Evolutionary conservation across 805 yeast genomes (phyloP).

Genomic region (Wickerhamomyces xylosicus): DNA sequence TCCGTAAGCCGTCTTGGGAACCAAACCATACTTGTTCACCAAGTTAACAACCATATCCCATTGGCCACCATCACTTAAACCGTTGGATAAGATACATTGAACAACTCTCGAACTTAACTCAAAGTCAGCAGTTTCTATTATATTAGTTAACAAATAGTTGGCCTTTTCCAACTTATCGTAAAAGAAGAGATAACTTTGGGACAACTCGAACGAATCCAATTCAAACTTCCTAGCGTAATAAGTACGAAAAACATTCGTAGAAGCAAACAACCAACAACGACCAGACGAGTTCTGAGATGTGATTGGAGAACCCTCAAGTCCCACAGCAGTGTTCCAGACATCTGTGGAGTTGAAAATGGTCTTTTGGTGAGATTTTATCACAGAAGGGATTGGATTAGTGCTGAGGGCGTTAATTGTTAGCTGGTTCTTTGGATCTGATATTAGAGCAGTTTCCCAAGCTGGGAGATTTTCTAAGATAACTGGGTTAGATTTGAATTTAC

Average conservation of each 20-base stretch:
- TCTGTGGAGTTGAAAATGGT: conserved; percentile 9
- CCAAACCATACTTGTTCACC: conserved; percentile 70
- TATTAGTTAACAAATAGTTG: conserved; percentile 64
- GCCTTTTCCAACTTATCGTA: conserved; percentile 80
- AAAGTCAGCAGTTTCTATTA: conserved; percentile 56
- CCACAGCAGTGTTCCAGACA: conserved; percentile 20
- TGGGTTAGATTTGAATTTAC: conserved; percentile 15
- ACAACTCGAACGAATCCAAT: conserved; percentile 55
- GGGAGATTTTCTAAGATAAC: conserved; percentile 23
- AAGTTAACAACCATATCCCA: conserved; percentile 72
- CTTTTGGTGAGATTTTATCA: conserved; percentile 7
- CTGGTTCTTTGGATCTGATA: conserved; percentile 36
- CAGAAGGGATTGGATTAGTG: conserved; percentile 21
- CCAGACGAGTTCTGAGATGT: conserved; percentile 67
- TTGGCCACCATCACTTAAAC: conserved; percentile 79
- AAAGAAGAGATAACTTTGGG: conserved; percentile 70
- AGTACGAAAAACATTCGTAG: conserved; percentile 61
- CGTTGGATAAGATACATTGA: conserved; percentile 50
- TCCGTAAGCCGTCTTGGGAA: conserved; percentile 63
- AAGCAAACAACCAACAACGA: conserved; percentile 82
- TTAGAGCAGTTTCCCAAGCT: conserved; percentile 36
- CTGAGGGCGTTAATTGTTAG: conserved; percentile 47
- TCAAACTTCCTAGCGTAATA: conserved; percentile 52
- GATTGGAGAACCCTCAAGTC: conserved; percentile 44
- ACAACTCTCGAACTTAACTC: conserved; percentile 60